These are phyloP conservation scores for Fallopia convolvulus DNA, from an alignment of 148 eudicot genomes.

Conservation along the genomic window DNA sequence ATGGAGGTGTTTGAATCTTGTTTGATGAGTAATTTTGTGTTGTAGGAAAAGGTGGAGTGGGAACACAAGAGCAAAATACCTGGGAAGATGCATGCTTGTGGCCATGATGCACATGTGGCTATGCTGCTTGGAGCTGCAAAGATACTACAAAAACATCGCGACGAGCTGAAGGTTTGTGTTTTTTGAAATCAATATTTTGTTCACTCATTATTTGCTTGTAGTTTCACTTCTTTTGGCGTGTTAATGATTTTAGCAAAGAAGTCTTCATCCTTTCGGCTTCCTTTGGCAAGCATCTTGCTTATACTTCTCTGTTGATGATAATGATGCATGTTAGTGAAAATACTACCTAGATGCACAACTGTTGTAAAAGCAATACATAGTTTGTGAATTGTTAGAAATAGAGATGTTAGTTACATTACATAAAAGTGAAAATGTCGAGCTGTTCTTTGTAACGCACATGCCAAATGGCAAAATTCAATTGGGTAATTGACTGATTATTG, in stretches of 20 bases:
- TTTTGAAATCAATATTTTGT: background rate
- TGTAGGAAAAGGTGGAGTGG: conserved; percentile 53
- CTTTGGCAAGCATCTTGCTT: background rate
- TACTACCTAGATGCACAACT: background rate
- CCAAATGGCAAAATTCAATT: background rate
- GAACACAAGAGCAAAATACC: conserved; percentile 50
- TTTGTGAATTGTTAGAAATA: background rate
- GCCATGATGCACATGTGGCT: conserved; percentile 54
- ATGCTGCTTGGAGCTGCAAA: conserved; percentile 59
- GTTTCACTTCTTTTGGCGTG: background rate
- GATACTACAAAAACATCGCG: conserved; percentile 38
- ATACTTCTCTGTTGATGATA: background rate
- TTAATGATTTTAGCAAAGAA: background rate
- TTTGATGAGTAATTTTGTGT: background rate
- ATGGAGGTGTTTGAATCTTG: conserved; percentile 1
- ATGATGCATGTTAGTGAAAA: background rate
- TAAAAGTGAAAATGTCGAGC: background rate
- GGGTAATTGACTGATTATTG: background rate
- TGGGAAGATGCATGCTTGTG: conserved; percentile 58
- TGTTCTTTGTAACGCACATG: background rate
- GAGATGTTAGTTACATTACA: background rate
- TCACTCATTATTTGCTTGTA: background rate
- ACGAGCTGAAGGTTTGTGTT: conserved; percentile 32
- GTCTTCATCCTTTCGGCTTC: background rate
- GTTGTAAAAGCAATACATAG: background rate